Percentiles rank a stretch among this genome's conserved stretches.
Evolutionary conservation across 768 basidiomycete species (phyloP).

Genomic region (Chiua virens): DNA sequence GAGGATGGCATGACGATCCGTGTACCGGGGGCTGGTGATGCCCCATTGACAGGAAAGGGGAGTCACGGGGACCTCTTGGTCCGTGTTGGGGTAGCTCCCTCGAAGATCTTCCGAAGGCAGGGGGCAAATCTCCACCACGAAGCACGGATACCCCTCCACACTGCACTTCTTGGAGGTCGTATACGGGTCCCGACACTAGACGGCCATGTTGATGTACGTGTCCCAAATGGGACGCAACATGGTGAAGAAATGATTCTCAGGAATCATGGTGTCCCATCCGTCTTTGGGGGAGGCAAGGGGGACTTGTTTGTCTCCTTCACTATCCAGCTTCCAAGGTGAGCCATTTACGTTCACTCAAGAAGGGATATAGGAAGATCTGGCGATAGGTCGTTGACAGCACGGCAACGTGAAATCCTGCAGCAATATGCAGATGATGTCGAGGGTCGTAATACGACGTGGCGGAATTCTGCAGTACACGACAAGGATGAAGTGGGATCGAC

Average conservation of each 20-base stretch:
- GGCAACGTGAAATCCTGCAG: slow-evolving; percentile 86
- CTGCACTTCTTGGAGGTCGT: slow-evolving; percentile 89
- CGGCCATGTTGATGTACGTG: slow-evolving; percentile 91
- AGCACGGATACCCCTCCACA: slow-evolving; percentile 86
- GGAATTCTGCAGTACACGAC: slow-evolving; percentile 11
- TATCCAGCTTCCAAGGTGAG: slow-evolving; percentile 87
- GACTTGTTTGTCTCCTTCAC: slow-evolving; percentile 89
- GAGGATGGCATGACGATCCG: slow-evolving; percentile 94
- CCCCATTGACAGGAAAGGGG: slow-evolving; percentile 77
- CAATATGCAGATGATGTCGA: slow-evolving; percentile 94
- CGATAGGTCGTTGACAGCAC: slow-evolving; percentile 72
- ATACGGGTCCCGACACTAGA: slow-evolving; percentile 93
- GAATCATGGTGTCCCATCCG: slow-evolving; percentile 74
- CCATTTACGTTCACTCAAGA: slow-evolving; percentile 11
- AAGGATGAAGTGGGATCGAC: slow-evolving; percentile 19
- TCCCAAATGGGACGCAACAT: slow-evolving; percentile 91
- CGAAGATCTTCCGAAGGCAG: slow-evolving; percentile 85
- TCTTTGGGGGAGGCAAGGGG: slow-evolving; percentile 62
- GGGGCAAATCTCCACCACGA: slow-evolving; percentile 90
- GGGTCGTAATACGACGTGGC: slow-evolving; percentile 43
- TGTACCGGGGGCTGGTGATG: slow-evolving; percentile 79
- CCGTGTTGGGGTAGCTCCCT: slow-evolving; percentile 79
- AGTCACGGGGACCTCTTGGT: slow-evolving; percentile 83
- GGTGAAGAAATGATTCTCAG: slow-evolving; percentile 97
- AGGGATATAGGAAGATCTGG: slow-evolving; percentile 3